Percentiles rank a stretch among this genome's conserved stretches.
phyloP scores from a whole-genome alignment of 2,329 filamentous ascomycete genomes.

The Ascochyta lentis region DNA sequence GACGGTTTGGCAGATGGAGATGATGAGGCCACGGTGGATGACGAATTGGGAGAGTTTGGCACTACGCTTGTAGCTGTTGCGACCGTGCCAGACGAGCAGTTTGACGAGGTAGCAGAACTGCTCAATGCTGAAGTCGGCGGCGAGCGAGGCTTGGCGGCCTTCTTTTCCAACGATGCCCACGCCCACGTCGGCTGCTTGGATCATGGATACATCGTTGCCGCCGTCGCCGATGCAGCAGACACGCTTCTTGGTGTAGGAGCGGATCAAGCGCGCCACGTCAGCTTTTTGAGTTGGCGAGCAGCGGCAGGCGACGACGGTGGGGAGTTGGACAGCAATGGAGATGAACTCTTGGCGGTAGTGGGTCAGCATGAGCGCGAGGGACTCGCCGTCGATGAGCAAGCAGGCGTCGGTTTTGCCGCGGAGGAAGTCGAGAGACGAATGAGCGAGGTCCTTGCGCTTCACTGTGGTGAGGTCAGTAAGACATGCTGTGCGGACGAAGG shows the following conservation, averaged over 20 bases:
- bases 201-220: conserved; percentile 99
- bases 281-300: conserved; percentile 98
- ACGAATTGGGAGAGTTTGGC: conserved; percentile 98
- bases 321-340: conserved; percentile 82
- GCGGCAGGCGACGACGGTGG: conserved; percentile 92
- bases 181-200: conserved; percentile 96
- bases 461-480: conserved; percentile 50
- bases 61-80: conserved; percentile 94
- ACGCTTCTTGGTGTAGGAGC: conserved; percentile 88
- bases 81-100: conserved; percentile 96
- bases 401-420: conserved; percentile 85
- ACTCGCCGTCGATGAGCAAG: conserved; percentile 93
- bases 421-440: conserved; percentile 87
- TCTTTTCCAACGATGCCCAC: conserved; percentile 99
- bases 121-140: conserved; percentile 94
- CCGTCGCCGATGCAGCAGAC: conserved; percentile 98
- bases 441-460: conserved; percentile 81
- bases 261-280: conserved; percentile 89
- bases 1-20: conserved; percentile 95
- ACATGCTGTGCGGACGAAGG: no score
- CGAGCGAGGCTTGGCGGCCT: conserved; percentile 90
- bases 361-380: conserved; percentile 79
- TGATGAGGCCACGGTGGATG: conserved; percentile 95
- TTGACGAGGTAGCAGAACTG: conserved; percentile 96
- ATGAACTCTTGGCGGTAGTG: conserved; percentile 88